These are phyloP conservation scores for Lojkania enalia DNA, from an alignment of 2,329 filamentous ascomycete species.

Conservation along the genomic window DNA sequence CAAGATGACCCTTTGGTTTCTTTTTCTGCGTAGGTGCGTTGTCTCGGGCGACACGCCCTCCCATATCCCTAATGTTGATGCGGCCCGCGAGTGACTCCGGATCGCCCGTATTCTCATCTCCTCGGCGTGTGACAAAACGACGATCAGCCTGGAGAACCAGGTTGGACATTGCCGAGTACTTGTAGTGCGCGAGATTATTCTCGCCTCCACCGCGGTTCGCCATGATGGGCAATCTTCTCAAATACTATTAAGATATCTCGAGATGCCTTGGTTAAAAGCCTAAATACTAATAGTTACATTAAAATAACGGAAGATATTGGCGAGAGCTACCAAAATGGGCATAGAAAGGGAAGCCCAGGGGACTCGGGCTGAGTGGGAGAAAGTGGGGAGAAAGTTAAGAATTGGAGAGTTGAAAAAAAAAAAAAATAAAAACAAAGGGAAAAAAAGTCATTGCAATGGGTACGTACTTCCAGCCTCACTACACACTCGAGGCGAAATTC, in stretches of 20 bases:
- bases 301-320: no score
- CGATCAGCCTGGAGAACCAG: constrained; percentile 99
- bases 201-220: constrained; percentile 19
- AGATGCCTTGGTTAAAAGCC: no score
- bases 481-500: no score
- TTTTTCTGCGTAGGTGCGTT: constrained; percentile 75
- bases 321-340: no score
- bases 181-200: constrained; percentile 90
- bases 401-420: no score
- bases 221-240: neutral
- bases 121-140: constrained; percentile 88
- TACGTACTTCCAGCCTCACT: no score
- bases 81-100: constrained; percentile 95
- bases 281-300: no score
- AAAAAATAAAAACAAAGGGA: no score
- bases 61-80: constrained; percentile 94
- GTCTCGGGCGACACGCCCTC: constrained; percentile 78
- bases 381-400: no score
- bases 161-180: constrained; percentile 99
- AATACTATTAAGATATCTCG: neutral
- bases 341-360: no score
- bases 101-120: constrained; percentile 94
- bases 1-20: constrained; percentile 68
- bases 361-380: no score
- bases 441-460: no score